Evolutionary conservation across 148 eudicot species (phyloP).

Genomic region (Drosera capensis): DNA sequence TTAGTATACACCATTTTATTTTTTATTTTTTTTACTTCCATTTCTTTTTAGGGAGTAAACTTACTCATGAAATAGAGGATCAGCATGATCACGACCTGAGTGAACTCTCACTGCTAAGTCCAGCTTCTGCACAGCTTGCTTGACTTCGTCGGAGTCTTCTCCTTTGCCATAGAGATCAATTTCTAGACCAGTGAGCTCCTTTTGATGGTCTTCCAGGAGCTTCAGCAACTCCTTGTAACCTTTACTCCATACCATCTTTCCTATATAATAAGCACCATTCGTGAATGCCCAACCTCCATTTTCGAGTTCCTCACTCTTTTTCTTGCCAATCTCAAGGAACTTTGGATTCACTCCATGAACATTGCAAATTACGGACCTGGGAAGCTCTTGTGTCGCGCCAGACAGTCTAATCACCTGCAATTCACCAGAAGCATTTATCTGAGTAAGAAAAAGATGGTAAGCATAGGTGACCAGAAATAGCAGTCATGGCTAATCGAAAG

Average conservation of each 20-base stretch:
- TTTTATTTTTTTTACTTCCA: too few species aligned
- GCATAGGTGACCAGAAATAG: too few species aligned
- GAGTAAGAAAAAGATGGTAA: too few species aligned
- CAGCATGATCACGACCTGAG: slow-evolving; percentile 96
- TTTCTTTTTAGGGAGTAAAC: too few species aligned
- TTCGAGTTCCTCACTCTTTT: slow-evolving; percentile 51
- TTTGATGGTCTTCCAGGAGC: slow-evolving; percentile 63
- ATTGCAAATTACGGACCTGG: slow-evolving; percentile 82
- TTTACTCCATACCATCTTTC: slow-evolving; percentile 94
- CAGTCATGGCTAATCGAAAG: too few species aligned
- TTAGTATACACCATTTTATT: too few species aligned
- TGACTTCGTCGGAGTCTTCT: slow-evolving; percentile 72
- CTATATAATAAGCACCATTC: slow-evolving; percentile 84
- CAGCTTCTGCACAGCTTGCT: slow-evolving; percentile 49
- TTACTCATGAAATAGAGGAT: slow-evolving; percentile 88
- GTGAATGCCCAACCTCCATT: slow-evolving; percentile 30
- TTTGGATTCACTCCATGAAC: slow-evolving; percentile 97
- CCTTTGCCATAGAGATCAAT: slow-evolving; percentile 81
- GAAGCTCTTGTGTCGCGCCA: slow-evolving; percentile 91
- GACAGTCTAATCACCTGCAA: slow-evolving; percentile 73
- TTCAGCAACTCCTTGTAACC: slow-evolving; percentile 82
- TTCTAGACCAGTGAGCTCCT: slow-evolving; percentile 53
- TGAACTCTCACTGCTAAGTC: slow-evolving; percentile 48
- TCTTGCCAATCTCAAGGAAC: slow-evolving; percentile 79
- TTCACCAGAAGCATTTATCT: not conserved